phyloP scores from a whole-genome alignment of 768 basidiomycete species.

The Boletus pseudo-olivaceus region DNA sequence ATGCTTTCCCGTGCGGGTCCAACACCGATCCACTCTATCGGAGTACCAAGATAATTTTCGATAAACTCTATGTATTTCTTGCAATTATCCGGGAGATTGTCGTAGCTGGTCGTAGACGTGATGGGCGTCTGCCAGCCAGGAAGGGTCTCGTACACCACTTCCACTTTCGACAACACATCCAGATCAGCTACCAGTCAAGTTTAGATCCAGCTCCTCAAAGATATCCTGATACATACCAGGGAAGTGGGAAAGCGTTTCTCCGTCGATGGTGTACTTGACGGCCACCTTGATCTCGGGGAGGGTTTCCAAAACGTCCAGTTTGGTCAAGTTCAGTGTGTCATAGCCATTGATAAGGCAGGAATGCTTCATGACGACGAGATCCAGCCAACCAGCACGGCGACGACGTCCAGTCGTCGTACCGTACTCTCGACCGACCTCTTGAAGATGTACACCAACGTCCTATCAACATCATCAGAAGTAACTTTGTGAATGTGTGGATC shows the following conservation, averaged over 20 bases:
- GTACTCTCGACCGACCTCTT: constrained; percentile 90
- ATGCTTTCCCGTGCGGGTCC: constrained; percentile 86
- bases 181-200: constrained; percentile 63
- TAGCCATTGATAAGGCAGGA: constrained; percentile 96
- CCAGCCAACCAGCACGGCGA: constrained; percentile 96
- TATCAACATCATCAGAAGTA: constrained; percentile 27
- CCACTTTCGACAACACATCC: constrained; percentile 69
- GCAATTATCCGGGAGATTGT: constrained; percentile 80
- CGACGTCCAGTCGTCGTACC: constrained; percentile 92
- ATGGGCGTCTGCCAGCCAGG: constrained; percentile 91
- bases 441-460: constrained; percentile 82
- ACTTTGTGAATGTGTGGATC: not conserved
- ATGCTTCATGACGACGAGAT: constrained; percentile 91
- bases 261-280: constrained; percentile 74
- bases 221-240: constrained; percentile 56
- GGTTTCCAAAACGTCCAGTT: constrained; percentile 87
- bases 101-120: constrained; percentile 55
- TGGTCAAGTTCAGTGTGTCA: constrained; percentile 89
- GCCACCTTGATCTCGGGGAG: constrained; percentile 87
- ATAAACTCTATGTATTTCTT: constrained; percentile 85
- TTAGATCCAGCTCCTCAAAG: not conserved
- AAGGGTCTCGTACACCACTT: constrained; percentile 84
- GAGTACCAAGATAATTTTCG: constrained; percentile 67
- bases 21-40: constrained; percentile 90
- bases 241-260: constrained; percentile 76